Percentiles rank a stretch among this genome's conserved stretches.
Conservation (phyloP, 2,329 filamentous ascomycete species). For the Tolypocladium ovalisporum region DNA sequence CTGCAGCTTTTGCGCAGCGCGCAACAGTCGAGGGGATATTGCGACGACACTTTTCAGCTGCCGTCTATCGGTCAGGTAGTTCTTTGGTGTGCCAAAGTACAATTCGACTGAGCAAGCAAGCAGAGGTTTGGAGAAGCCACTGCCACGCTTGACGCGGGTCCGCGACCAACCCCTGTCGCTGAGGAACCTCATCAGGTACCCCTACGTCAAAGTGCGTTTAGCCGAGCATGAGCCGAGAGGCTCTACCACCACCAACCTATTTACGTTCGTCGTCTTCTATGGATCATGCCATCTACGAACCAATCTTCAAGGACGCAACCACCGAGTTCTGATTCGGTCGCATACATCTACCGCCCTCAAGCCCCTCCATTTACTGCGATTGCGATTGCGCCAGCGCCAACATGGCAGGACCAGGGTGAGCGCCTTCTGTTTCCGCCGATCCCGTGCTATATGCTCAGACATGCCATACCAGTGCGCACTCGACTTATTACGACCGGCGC, state of each 20-base stretch:
- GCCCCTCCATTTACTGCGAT: background rate
- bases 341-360: background rate
- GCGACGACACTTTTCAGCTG: background rate
- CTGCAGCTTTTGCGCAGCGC: conserved; percentile 1
- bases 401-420: background rate
- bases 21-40: background rate
- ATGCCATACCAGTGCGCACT: conserved; percentile 29
- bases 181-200: background rate
- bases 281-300: background rate
- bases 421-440: background rate
- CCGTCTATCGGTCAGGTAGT: background rate
- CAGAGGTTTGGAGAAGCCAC: background rate
- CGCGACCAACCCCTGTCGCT: background rate
- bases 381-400: background rate
- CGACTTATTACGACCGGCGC: conserved; percentile 83
- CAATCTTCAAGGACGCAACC: background rate
- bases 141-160: background rate
- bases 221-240: background rate
- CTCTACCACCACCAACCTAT: background rate
- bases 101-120: background rate
- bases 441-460: background rate
- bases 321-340: background rate
- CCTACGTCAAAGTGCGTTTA: background rate
- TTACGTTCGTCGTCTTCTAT: background rate
- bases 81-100: background rate